A percentile compares a stretch with the other conserved stretches of the same genome.
Evolutionary conservation across 345 rosid species (phyloP).

Genomic region (Pistacia integerrima): DNA sequence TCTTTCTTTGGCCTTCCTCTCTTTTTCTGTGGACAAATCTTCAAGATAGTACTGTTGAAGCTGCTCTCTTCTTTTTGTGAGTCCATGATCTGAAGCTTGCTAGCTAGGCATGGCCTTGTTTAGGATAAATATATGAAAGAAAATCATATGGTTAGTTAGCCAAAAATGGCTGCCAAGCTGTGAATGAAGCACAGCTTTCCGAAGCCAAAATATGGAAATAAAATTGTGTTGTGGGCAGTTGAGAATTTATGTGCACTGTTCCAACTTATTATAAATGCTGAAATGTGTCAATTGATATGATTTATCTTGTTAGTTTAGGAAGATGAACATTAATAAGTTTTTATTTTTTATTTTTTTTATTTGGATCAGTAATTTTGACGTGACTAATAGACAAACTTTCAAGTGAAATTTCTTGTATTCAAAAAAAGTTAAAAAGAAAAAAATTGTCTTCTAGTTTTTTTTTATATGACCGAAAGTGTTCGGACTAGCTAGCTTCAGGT

Average conservation of each 20-base stretch:
- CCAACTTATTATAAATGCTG: not conserved
- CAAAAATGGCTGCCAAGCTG: not conserved
- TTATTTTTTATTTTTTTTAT: too few relatives aligned
- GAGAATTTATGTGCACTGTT: not conserved
- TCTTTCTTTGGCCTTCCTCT: conserved; percentile 2
- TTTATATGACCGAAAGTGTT: too few relatives aligned
- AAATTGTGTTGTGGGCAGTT: not conserved
- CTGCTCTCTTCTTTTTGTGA: not conserved
- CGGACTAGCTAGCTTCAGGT: too few relatives aligned
- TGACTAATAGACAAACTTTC: too few relatives aligned
- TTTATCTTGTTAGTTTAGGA: not conserved
- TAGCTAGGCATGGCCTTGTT: not conserved
- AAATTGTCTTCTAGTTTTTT: too few relatives aligned
- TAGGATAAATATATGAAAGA: not conserved
- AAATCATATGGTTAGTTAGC: not conserved
- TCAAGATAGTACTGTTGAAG: not conserved
- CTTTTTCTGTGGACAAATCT: not conserved
- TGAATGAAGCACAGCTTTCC: not conserved
- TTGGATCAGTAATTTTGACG: too few relatives aligned
- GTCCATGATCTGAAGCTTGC: not conserved
- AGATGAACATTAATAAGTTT: not conserved
- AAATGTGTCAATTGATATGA: too few relatives aligned
- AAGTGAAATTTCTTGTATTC: too few relatives aligned
- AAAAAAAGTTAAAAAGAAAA: too few relatives aligned
- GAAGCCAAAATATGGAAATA: not conserved